Conservation (phyloP, 2,329 filamentous ascomycete species). For the Bipolaris oryzae region DNA sequence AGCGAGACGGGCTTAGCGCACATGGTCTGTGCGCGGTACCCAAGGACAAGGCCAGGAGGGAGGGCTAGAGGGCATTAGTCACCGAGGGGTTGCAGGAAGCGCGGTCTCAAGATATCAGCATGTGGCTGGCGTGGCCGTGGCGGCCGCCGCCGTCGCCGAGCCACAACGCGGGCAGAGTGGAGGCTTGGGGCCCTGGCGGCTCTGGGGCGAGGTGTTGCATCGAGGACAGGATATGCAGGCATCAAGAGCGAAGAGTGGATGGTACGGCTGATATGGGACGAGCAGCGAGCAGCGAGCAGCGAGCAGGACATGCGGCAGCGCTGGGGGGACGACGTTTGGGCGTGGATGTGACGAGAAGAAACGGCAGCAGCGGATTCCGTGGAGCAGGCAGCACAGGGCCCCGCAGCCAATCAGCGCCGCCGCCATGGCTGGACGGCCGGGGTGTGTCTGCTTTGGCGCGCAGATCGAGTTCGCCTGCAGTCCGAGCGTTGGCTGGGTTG, state of each 20-base stretch:
- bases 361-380: slow-evolving; percentile 12
- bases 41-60: slow-evolving; percentile 17
- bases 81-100: slow-evolving; percentile 16
- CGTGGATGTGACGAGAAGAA: slow-evolving; percentile 17
- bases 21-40: slow-evolving; percentile 8
- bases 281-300: too few relatives aligned
- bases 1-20: slow-evolving; percentile 18
- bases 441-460: slow-evolving; percentile 15
- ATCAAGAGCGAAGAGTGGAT: slow-evolving; percentile 7
- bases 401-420: slow-evolving; percentile 6
- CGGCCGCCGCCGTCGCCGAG: neutral
- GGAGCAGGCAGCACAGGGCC: neutral
- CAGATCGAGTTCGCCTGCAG: slow-evolving; percentile 30
- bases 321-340: slow-evolving; percentile 7
- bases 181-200: neutral
- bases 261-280: neutral
- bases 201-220: neutral
- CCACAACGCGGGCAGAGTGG: too few relatives aligned
- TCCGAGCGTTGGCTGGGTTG: slow-evolving; percentile 10
- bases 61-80: slow-evolving; percentile 25
- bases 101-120: slow-evolving; percentile 9
- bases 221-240: neutral
- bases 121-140: slow-evolving; percentile 5
- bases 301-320: slow-evolving; percentile 7
- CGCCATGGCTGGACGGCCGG: neutral